These are phyloP conservation scores for Phellinidium pouzarii DNA, from an alignment of 1,284 basidiomycete genomes.

Conservation along the genomic window DNA sequence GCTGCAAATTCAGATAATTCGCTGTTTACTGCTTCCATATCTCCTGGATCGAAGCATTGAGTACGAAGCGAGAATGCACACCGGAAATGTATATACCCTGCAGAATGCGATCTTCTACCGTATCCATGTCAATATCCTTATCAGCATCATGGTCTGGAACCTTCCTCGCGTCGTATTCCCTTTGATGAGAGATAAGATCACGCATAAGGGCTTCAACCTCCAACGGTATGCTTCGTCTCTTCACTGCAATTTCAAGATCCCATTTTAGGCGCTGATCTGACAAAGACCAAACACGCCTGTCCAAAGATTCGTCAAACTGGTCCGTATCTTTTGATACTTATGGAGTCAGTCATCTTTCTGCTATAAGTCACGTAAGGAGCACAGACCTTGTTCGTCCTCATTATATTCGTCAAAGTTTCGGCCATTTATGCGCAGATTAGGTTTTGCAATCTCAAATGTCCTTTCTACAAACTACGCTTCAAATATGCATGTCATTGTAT, in stretches of 20 bases:
- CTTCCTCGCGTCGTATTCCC: constrained; percentile 17
- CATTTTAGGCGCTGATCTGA: constrained; percentile 60
- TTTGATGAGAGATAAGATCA: constrained; percentile 40
- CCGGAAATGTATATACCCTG: not conserved
- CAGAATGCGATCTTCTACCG: not conserved
- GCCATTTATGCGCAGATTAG: constrained; percentile 75
- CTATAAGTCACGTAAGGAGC: not conserved
- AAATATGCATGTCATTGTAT: not conserved
- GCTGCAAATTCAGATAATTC: constrained; percentile 2
- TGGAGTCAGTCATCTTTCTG: not conserved
- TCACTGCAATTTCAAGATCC: constrained; percentile 59
- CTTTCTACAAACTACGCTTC: constrained; percentile 46
- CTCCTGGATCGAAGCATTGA: not conserved
- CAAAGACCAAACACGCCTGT: constrained; percentile 65
- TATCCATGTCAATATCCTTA: constrained; percentile 13
- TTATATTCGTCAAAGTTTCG: constrained; percentile 64
- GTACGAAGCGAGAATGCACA: not conserved
- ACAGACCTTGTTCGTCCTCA: constrained; percentile 46
- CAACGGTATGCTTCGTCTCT: constrained; percentile 48
- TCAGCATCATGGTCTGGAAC: not conserved
- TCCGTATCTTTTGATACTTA: constrained; percentile 48
- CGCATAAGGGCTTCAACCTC: constrained; percentile 44
- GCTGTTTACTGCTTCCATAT: not conserved
- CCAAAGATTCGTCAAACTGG: constrained; percentile 74
- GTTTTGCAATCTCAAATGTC: constrained; percentile 56